Base-by-base conservation (phyloP, 805 yeast species). In the Vanderwaltozyma yarrowii region DNA sequence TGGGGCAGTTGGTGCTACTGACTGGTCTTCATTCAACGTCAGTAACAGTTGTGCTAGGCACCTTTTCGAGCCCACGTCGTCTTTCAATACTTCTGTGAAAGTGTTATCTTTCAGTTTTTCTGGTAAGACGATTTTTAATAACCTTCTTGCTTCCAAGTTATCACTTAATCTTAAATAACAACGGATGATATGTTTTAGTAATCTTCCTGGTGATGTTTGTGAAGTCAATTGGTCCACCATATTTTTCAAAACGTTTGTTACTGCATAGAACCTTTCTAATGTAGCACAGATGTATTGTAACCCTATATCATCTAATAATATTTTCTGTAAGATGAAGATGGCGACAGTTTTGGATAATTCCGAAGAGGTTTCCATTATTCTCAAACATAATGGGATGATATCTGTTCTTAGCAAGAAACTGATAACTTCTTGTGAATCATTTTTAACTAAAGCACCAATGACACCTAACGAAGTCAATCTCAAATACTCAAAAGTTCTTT, bases 341-440 rank as follows among this genome's bases (percentile, higher is more conserved):
- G 98, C 98, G 19, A 89, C 98, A 0, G 97, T 92, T 55, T 92
- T 89, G 35, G 94, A 80, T 37, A 89, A 70, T 56, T 92, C 98
- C 0, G 95, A 81, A 7, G 95, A 86, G 1, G 88, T 77, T 58
- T 89, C 97, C 95, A 89, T 89, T 44, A 92, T 89, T 51, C 92
- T 79, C 42, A 89, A 67, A 58, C 98, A 92, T 39, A 92, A 65
- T 5, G 98, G 98, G 25, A 92, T 94, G 50, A 92, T 89, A 59
- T 89, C 98, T 0, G 98, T 92, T n/a, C 95, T 79, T 32, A 89
- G 68, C 52, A 89, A 65, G 54, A 92, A 89, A 45, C 83, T 83
- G 45, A 92, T 88, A 32, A 89, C 97, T 50, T 89, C 95, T 13
- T 95, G 86, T 4, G 95, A 83, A 54, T 89, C 98, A 59, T 88